These are phyloP conservation scores for Zygoascus biomembranicola DNA, from an alignment of 805 yeast species.

Conservation along the genomic window DNA sequence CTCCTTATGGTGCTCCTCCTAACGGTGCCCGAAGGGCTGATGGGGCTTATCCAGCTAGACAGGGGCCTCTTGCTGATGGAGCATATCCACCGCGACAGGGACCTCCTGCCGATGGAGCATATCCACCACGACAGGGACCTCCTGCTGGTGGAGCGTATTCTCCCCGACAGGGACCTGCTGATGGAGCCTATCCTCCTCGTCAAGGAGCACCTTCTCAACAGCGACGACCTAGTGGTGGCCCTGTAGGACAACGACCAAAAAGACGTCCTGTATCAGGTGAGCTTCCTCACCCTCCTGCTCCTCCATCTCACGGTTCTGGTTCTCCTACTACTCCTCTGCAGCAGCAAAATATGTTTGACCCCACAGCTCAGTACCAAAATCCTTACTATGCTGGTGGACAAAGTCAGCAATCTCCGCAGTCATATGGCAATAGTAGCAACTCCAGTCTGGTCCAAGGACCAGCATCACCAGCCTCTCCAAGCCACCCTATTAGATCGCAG, in stretches of 20 bases:
- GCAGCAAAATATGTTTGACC: constrained; percentile 4
- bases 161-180: not conserved
- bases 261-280: not conserved
- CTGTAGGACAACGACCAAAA: not conserved
- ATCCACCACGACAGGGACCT: no score
- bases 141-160: not conserved
- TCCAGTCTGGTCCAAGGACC: not conserved
- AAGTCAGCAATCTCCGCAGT: not conserved
- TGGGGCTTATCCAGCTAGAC: not conserved
- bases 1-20: not conserved
- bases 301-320: not conserved
- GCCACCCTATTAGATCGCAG: constrained; percentile 3
- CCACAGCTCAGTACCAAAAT: constrained; percentile 2
- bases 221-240: not conserved
- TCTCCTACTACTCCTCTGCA: not conserved
- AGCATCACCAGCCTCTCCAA: constrained; percentile 3
- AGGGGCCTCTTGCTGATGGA: not conserved
- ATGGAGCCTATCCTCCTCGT: not conserved
- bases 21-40: not conserved
- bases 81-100: not conserved
- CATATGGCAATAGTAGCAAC: not conserved
- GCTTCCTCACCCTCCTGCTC: not conserved
- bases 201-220: not conserved
- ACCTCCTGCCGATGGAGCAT: not conserved
- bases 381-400: not conserved